Conservation (phyloP, 257 asterid species). For the Craterostigma plantagineum region DNA sequence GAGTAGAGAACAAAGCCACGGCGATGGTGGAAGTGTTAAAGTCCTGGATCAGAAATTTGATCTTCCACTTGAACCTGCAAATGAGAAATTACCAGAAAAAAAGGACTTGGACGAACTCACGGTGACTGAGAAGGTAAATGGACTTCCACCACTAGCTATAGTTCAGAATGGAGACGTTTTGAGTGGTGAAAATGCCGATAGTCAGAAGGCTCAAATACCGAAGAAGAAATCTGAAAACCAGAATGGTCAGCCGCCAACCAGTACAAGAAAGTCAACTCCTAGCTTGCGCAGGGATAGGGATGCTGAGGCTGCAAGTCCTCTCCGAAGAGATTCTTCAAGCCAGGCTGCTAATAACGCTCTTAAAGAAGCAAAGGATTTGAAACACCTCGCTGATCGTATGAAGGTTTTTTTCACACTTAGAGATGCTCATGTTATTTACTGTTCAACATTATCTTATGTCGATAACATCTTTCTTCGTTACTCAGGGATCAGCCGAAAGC, state of each 20-base stretch:
- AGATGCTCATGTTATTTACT: not conserved
- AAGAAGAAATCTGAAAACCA: constrained; percentile 42
- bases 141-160: constrained; percentile 62
- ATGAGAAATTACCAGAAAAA: constrained; percentile 37
- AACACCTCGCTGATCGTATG: constrained; percentile 86
- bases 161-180: constrained; percentile 30
- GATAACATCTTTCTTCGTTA: not conserved
- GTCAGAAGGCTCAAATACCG: constrained; percentile 26
- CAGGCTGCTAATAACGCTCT: constrained; percentile 71
- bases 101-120: constrained; percentile 22
- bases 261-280: too few species aligned
- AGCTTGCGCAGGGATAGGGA: too few species aligned
- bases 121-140: constrained; percentile 43
- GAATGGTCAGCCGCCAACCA: too few species aligned
- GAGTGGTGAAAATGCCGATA: constrained; percentile 27
- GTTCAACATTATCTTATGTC: not conserved
- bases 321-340: constrained; percentile 64
- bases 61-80: constrained; percentile 22
- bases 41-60: constrained; percentile 34
- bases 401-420: constrained; percentile 36
- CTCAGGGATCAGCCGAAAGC: constrained; percentile 58
- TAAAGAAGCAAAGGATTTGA: constrained; percentile 92
- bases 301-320: constrained; percentile 61
- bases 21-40: too few species aligned
- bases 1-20: too few species aligned